phyloP scores from a whole-genome alignment of 495 filamentous ascomycete genomes.

The Astrothelium subdiscretum region DNA sequence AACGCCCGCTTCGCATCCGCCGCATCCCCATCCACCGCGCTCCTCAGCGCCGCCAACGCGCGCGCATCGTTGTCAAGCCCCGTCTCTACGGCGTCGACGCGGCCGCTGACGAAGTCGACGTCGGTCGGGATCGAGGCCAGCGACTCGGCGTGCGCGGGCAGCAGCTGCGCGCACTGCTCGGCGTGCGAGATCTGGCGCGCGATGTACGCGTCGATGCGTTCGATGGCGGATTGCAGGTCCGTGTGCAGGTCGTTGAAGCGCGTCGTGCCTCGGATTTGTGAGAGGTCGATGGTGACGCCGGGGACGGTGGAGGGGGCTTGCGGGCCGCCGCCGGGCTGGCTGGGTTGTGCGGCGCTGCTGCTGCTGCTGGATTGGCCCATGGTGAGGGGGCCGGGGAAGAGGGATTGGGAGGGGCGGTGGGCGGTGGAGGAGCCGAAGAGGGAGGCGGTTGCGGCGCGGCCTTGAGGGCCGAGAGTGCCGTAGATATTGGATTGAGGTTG shows the following conservation, averaged over 20 bases:
- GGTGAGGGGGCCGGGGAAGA: constrained; percentile 2
- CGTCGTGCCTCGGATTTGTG: constrained; percentile 68
- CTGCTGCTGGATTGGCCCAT: constrained; percentile 8
- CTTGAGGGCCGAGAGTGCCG: not conserved
- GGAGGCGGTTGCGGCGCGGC: constrained; percentile 6
- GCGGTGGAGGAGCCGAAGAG: constrained; percentile 18
- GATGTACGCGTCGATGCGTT: constrained; percentile 60
- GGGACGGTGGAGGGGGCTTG: constrained; percentile 40
- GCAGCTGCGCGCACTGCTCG: constrained; percentile 42
- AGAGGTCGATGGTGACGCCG: constrained; percentile 66
- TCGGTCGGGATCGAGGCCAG: constrained; percentile 59
- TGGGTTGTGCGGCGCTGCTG: not conserved
- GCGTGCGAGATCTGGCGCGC: constrained; percentile 50
- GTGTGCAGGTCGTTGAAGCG: constrained; percentile 80
- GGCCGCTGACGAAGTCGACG: constrained; percentile 58
- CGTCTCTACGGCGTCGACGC: constrained; percentile 61
- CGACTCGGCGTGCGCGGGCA: constrained; percentile 52
- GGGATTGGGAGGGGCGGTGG: constrained; percentile 14
- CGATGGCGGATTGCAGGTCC: constrained; percentile 61
- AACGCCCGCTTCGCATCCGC: constrained; percentile 63
- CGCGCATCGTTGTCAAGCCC: constrained; percentile 59
- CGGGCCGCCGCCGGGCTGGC: not conserved
- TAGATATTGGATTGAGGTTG: not conserved
- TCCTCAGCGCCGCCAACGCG: constrained; percentile 54
- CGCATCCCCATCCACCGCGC: constrained; percentile 52